Evolutionary conservation across 2,329 filamentous ascomycete genomes (phyloP), one percentile per base, ranked within the genome.

Genomic region (Sporothrix inflata): DNA sequence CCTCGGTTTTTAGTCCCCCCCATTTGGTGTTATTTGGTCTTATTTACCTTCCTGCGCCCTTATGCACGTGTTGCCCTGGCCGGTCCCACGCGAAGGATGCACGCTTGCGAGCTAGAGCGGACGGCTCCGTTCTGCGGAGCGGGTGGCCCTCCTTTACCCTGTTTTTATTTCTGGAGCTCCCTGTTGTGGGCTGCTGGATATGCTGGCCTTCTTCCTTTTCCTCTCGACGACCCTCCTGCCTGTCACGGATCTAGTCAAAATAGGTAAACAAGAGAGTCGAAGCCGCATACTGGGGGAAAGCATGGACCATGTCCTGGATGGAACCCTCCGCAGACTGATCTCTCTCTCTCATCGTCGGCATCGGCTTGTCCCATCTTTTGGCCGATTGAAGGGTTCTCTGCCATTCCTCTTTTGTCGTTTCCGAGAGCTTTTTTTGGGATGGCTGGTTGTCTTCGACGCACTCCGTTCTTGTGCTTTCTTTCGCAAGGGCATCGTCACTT

Each of bases 381-480:
- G 21, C 21, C 21, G 51, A 27, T 21, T 53, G 21, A 12, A 7
- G 51, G 8, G 30, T 34, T 34, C 30, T 34, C 30, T 12, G 11
- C 53, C 27, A 57, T 57, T 57, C 53, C 53, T n/a, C 27, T 57
- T 57, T 57, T n/a, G 53, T 57, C 27, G 53, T 34, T 34, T 34
- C 53, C 27, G 16, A 34, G 27, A 19, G 53, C n/a, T 53, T n/a
- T 24, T 24, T 57, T 34, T 27, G 27, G 27, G 8, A 30, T 57
- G 27, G 27, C 27, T 57, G 14, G 27, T 9, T 34, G n/a, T n/a
- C n/a, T n/a, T n/a, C n/a, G n/a, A n/a, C n/a, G n/a, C n/a, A n/a
- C n/a, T n/a, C n/a, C n/a, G n/a, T n/a, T n/a, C n/a, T n/a, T n/a
- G n/a, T n/a, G n/a, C n/a, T n/a, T n/a, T n/a, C n/a, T n/a, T n/a